Evolutionary conservation across 2,329 filamentous ascomycete species (phyloP).

Genomic region (Fusarium beomiforme): DNA sequence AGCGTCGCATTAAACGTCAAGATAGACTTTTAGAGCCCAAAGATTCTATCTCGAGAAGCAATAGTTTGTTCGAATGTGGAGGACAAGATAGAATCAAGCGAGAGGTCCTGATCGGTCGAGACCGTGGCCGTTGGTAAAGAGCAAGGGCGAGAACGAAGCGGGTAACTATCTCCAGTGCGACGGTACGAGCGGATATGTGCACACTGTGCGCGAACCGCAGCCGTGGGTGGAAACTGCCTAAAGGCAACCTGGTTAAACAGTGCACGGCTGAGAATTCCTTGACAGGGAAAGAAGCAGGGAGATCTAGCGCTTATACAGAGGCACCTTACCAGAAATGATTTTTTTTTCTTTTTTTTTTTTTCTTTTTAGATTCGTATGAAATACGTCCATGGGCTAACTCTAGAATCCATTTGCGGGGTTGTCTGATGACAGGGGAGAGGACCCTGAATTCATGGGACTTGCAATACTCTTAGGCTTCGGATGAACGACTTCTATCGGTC

Average conservation of each 20-base stretch:
- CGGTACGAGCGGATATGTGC: not conserved
- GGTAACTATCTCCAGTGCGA: conserved; percentile 11
- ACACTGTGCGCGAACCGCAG: conserved; percentile 17
- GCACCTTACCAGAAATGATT: not conserved
- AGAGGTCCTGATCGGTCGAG: conserved; percentile 13
- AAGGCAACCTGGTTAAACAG: not conserved
- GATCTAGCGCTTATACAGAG: not conserved
- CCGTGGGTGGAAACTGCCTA: conserved; percentile 2
- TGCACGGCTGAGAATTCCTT: conserved; percentile 14
- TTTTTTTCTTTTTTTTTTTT: no score
- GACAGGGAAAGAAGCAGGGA: not conserved
- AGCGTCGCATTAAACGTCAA: not conserved
- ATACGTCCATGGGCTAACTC: not conserved
- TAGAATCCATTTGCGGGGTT: not conserved
- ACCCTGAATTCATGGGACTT: conserved; percentile 14
- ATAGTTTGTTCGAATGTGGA: conserved; percentile 8
- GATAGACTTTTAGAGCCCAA: not conserved
- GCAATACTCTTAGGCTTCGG: not conserved
- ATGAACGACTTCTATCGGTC: not conserved
- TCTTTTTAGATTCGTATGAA: not conserved
- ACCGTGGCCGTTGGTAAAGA: conserved; percentile 18
- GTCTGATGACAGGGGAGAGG: not conserved
- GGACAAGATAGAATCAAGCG: conserved; percentile 4
- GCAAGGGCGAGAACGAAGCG: conserved; percentile 22
- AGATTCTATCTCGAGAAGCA: not conserved